Evolutionary conservation across 257 asterid species (phyloP), one percentile per base, ranked within the genome.

Genomic region (Catharanthus roseus): DNA sequence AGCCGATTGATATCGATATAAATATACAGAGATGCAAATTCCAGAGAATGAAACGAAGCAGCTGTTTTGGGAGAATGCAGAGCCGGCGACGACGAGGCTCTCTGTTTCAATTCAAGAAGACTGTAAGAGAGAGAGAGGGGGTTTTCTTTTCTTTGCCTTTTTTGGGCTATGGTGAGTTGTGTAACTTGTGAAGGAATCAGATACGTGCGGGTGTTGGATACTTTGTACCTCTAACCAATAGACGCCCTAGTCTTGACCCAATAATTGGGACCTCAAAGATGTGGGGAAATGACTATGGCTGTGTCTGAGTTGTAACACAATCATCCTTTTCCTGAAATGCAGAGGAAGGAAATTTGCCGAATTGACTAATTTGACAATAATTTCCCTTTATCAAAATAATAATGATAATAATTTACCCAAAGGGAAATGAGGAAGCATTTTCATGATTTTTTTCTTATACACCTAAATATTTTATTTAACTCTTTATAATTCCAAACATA

Each of bases 81-180:
- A 56, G 76, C 72, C 67, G 70, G 41, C 67, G 77, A 47, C 36
- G 76, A 64, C 57, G 75, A 31, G 28, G 63, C 66, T 33, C 66
- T 33, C 67, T 41, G 42, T 58, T 65, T 64, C 23, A 16, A 21
- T 38, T 38, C 8, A 3, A 38, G 53, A 61, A 12, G 36, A 49
- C 41, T 15, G 65, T n/a, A 21, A 38, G 23, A 11, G 66, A 41
- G 29, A 21, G 49, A 50, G 29, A 15, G 12, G 6, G 77, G 68
- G 75, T 39, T 50, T 50, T 31, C 63, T 61, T 74, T 11, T 53
- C 62, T 60, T 66, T 38, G 15, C 58, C 18, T 38, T 18, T 68
- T 15, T 60, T 45, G 5, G 47, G 47, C 12, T 10, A 4, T 42
- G 5, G 47, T 36, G 41, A 62, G 23, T 65, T 29, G 26, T 9